Conservation (phyloP, 306 rosid species). For the Styphnolobium japonicum region DNA sequence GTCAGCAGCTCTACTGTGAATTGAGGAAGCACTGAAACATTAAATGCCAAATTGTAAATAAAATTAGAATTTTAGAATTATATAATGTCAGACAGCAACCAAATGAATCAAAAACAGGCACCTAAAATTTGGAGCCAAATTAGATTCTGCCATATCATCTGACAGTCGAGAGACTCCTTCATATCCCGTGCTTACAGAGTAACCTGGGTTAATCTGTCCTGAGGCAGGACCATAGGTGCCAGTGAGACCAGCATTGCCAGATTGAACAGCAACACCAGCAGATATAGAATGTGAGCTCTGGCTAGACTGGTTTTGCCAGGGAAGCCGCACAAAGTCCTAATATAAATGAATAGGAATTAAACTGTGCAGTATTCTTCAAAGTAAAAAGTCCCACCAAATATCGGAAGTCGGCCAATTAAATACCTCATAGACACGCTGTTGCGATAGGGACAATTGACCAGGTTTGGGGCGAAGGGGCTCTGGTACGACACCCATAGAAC, state of each 20-base stretch:
- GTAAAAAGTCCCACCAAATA: not conserved
- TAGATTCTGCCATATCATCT: conserved; percentile 70
- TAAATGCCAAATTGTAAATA: conserved; percentile 23
- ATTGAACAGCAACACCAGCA: conserved; percentile 53
- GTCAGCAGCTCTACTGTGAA: conserved; percentile 57
- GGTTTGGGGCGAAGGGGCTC: conserved; percentile 98
- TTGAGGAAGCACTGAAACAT: conserved; percentile 61
- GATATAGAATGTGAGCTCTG: conserved; percentile 74
- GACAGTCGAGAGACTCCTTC: conserved; percentile 71
- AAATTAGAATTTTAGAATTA: not conserved
- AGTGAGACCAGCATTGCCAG: conserved; percentile 52
- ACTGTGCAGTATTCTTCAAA: conserved; percentile 3
- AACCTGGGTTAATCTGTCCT: conserved; percentile 62
- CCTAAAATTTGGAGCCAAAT: conserved; percentile 64
- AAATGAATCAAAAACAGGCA: conserved; percentile 18
- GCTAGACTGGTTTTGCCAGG: conserved; percentile 89
- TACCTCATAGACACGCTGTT: conserved; percentile 97
- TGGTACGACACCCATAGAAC: conserved; percentile 87
- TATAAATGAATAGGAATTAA: conserved; percentile 19
- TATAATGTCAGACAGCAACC: not conserved
- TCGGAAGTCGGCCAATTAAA: not conserved
- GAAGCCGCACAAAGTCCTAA: conserved; percentile 96
- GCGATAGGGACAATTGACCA: conserved; percentile 83
- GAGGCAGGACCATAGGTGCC: conserved; percentile 61
- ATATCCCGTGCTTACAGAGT: conserved; percentile 61